Percentiles rank a stretch among this genome's conserved stretches.
Conservation (phyloP, 768 basidiomycete genomes). For the Lactifluus pinguis region DNA sequence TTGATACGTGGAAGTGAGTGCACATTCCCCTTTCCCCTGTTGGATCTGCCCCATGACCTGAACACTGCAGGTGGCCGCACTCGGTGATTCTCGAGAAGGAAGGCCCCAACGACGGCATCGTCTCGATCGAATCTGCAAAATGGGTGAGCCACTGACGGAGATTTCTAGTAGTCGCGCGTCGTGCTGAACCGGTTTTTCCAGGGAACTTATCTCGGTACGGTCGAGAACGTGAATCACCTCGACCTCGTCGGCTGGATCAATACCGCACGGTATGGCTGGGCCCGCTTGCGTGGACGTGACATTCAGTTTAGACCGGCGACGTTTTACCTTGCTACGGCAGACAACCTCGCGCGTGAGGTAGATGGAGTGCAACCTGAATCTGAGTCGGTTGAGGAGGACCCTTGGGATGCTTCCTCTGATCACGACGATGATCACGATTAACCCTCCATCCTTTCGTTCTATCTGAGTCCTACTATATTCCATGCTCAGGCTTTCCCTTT, state of each 20-base stretch:
- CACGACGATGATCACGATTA: neutral
- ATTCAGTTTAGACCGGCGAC: constrained; percentile 89
- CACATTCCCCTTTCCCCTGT: neutral
- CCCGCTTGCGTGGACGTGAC: constrained; percentile 78
- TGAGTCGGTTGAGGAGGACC: constrained; percentile 13
- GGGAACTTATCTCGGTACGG: constrained; percentile 93
- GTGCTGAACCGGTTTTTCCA: constrained; percentile 22
- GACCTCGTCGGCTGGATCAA: constrained; percentile 95
- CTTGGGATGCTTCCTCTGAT: constrained; percentile 21
- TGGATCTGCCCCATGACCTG: neutral
- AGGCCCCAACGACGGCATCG: constrained; percentile 94
- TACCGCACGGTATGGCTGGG: constrained; percentile 79
- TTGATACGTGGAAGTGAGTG: constrained; percentile 77
- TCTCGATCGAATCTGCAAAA: constrained; percentile 80
- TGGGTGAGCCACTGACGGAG: constrained; percentile 46
- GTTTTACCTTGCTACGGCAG: constrained; percentile 80
- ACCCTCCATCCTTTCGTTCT: too few relatives aligned
- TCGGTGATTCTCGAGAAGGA: constrained; percentile 70
- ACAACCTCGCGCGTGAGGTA: constrained; percentile 68
- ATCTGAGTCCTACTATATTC: too few relatives aligned
- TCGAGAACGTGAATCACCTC: constrained; percentile 84
- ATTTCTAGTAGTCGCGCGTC: neutral
- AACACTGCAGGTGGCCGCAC: constrained; percentile 13
- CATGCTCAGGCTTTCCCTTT: too few relatives aligned
- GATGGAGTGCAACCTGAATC: constrained; percentile 39